Percentiles rank a stretch among this genome's conserved stretches.
phyloP scores from a whole-genome alignment of 1,139 yeast species.

The Tardiomyces blankii region DNA sequence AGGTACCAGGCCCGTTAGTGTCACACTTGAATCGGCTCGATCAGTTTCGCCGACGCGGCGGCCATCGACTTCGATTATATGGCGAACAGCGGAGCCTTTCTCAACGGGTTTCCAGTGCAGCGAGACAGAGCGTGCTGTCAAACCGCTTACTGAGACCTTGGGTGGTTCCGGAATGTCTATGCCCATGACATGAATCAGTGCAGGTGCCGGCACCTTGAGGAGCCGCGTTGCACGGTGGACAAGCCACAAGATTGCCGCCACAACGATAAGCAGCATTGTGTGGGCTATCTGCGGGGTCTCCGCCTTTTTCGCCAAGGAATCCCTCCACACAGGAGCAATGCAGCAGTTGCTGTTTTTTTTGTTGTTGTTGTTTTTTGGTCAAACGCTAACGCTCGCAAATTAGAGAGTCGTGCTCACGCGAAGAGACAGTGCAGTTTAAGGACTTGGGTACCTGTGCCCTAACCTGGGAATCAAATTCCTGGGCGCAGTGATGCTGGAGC shows the following conservation, averaged over 20 bases:
- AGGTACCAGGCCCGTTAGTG: constrained; percentile 35
- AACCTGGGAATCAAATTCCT: too few relatives aligned
- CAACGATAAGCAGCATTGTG: constrained; percentile 11
- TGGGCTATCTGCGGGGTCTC: too few relatives aligned
- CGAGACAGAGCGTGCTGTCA: constrained; percentile 37
- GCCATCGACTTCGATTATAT: constrained; percentile 39
- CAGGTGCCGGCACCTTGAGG: constrained; percentile 37
- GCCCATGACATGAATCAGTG: constrained; percentile 38
- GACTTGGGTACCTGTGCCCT: too few relatives aligned
- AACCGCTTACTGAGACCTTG: constrained; percentile 42
- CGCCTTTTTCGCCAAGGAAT: too few relatives aligned
- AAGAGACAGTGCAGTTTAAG: too few relatives aligned
- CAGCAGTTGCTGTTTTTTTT: too few relatives aligned
- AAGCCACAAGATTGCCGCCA: constrained; percentile 39
- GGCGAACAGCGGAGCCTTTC: constrained; percentile 27
- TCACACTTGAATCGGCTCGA: constrained; percentile 23
- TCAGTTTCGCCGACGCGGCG: constrained; percentile 30
- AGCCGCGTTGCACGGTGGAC: constrained; percentile 34
- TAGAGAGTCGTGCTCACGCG: too few relatives aligned
- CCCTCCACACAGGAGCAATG: too few relatives aligned
- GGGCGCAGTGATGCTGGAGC: too few relatives aligned
- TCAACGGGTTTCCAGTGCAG: constrained; percentile 46
- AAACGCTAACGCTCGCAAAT: too few relatives aligned
- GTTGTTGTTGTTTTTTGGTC: too few relatives aligned
- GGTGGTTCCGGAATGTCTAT: constrained; percentile 50